Evolutionary conservation across 2,329 filamentous ascomycete species (phyloP), one percentile per base, ranked within the genome.

Genomic region (Penicillium sp.): DNA sequence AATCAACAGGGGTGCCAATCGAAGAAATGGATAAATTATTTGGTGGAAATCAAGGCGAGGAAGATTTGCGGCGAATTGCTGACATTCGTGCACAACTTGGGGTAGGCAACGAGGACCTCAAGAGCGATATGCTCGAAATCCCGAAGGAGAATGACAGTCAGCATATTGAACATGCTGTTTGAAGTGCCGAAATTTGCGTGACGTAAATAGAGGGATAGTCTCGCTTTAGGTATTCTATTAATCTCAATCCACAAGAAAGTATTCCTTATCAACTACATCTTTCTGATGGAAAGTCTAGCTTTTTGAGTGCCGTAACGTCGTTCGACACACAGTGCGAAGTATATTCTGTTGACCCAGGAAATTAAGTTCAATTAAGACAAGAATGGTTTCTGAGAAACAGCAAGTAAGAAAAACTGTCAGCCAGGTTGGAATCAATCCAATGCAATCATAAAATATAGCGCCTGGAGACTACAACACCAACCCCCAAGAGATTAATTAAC

Each of bases 11-110:
- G 3, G 39, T 42, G 6, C 39, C 39, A 12, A 42, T 42, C 9
- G 39, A 42, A n/a, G 39, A 42, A 29, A 42, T 42, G 39, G 39
- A 42, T 10, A 42, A 42, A 21, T 13, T 42, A 10, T 42, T 42
- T 21, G 24, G 39, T 12, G 39, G 39, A 18, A 42, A 29, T 42
- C 24, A 29, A 4, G 39, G 39, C 10, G 39, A 42, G n/a, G 39
- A 6, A 4, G 39, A 42, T 20, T 21, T 42, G 17, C 23, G 17
- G 17, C 12, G 39, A 29, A 42, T 42, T 20, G 39, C 39, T 12
- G 39, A 21, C 6, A 42, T 42, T 29, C 39, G 39, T 29, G 39
- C 24, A 18, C 39, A 42, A 20, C 39, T 42, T 42, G 39, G 39
- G 10, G 23, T 42, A 24, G 24, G 6, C 8, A 24, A 4, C 7